A percentile compares a stretch with the other conserved stretches of the same genome.
phyloP scores from a whole-genome alignment of 176 grass and related monocot species.

The Typha latifolia region DNA sequence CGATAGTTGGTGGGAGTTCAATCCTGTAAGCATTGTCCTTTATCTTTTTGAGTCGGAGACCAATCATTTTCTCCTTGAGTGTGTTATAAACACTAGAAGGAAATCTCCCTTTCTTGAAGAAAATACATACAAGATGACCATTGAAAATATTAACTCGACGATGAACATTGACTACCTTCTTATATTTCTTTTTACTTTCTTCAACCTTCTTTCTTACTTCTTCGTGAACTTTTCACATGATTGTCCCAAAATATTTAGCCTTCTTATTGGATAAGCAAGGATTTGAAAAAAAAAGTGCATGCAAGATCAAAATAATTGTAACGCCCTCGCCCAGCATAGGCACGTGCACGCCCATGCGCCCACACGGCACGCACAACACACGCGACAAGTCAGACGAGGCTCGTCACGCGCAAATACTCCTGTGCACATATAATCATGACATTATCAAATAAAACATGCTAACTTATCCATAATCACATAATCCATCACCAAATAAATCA shows the following conservation, averaged over 20 bases:
- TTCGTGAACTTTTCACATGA: not conserved
- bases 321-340: too few relatives aligned
- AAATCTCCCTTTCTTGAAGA: not conserved
- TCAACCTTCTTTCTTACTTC: not conserved
- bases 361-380: too few relatives aligned
- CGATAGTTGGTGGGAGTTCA: not conserved
- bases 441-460: too few relatives aligned
- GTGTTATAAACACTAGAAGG: not conserved
- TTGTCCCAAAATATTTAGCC: not conserved
- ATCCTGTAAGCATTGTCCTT: constrained; percentile 3
- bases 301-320: not conserved
- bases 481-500: too few relatives aligned
- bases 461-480: too few relatives aligned
- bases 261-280: not conserved
- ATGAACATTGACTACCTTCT: not conserved
- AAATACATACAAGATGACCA: not conserved
- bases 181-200: not conserved
- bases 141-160: not conserved
- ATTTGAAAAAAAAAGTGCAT: not conserved
- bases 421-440: too few relatives aligned
- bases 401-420: too few relatives aligned
- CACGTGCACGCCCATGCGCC: too few relatives aligned
- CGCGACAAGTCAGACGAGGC: too few relatives aligned
- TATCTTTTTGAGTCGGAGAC: not conserved
- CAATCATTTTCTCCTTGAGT: not conserved